phyloP scores from a whole-genome alignment of 108 stramenopile genomes.

The Conticribra guillardii region DNA sequence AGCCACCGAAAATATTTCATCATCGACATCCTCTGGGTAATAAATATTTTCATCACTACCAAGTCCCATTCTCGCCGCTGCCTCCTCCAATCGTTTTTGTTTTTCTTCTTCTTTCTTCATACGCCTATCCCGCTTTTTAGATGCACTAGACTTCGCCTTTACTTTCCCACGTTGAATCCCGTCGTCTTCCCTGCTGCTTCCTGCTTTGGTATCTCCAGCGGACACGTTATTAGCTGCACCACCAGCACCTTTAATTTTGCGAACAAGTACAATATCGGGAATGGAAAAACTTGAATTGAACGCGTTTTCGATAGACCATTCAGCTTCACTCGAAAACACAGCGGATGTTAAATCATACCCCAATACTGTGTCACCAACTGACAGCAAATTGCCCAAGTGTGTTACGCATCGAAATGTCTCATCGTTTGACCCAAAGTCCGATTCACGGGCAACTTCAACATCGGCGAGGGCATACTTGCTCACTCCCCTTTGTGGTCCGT shows the following conservation, averaged over 20 bases:
- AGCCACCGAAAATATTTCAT: slow-evolving; percentile 33
- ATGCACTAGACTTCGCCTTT: slow-evolving; percentile 53
- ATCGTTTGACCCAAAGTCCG: slow-evolving; percentile 93
- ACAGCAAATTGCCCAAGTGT: slow-evolving; percentile 93
- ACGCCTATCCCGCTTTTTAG: slow-evolving; percentile 63
- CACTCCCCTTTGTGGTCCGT: slow-evolving; percentile 48
- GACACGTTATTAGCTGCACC: neutral
- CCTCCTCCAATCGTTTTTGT: slow-evolving; percentile 63
- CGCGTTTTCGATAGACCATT: slow-evolving; percentile 56
- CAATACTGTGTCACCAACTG: slow-evolving; percentile 92
- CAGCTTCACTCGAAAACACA: slow-evolving; percentile 59
- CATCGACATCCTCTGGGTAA: slow-evolving; percentile 38
- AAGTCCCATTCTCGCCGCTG: slow-evolving; percentile 88
- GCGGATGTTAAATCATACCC: slow-evolving; percentile 91
- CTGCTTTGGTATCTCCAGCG: slow-evolving; percentile 17
- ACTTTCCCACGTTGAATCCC: slow-evolving; percentile 12
- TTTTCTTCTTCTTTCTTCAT: slow-evolving; percentile 77
- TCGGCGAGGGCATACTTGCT: slow-evolving; percentile 89
- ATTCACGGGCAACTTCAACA: slow-evolving; percentile 90
- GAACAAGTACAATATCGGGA: slow-evolving; percentile 96
- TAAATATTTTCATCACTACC: slow-evolving; percentile 53
- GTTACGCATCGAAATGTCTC: slow-evolving; percentile 84
- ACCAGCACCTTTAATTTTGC: slow-evolving; percentile 75
- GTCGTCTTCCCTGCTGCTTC: neutral
- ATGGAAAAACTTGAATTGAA: slow-evolving; percentile 65